A percentile compares a stretch with the other conserved stretches of the same genome.
These are phyloP conservation scores for Trametes villosa DNA, from an alignment of 768 basidiomycete genomes.

Conservation along the genomic window DNA sequence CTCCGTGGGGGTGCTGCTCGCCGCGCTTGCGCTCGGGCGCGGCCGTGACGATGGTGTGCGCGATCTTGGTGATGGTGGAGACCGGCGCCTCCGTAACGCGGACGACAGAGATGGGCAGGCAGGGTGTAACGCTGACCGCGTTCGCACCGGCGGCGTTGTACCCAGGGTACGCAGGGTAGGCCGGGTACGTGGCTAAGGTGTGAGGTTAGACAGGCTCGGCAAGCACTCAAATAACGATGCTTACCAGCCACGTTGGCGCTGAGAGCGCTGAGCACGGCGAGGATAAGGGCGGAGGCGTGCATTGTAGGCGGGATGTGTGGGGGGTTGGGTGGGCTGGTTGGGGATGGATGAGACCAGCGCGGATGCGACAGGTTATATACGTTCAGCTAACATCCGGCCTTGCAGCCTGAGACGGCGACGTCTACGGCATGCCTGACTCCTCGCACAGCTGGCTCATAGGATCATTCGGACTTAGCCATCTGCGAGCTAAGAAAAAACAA, in stretches of 20 bases:
- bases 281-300: not conserved
- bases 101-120: not conserved
- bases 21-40: not conserved
- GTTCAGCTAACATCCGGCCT: no score
- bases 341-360: no score
- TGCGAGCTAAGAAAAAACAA: no score
- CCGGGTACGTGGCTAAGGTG: not conserved
- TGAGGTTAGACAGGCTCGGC: not conserved
- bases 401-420: no score
- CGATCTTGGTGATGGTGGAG: not conserved
- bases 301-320: no score
- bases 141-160: not conserved
- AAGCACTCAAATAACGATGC: no score
- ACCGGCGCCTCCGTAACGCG: not conserved
- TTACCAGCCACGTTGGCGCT: not conserved
- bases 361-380: no score
- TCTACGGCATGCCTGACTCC: no score
- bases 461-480: no score
- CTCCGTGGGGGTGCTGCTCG: not conserved
- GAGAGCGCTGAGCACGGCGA: not conserved
- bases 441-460: no score
- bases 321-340: no score
- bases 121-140: not conserved
- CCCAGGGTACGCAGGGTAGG: not conserved
- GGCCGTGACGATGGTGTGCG: not conserved